A percentile compares a stretch with the other conserved stretches of the same genome.
phyloP scores from a whole-genome alignment of 257 asterid genomes.

The Orobanche coerulescens region DNA sequence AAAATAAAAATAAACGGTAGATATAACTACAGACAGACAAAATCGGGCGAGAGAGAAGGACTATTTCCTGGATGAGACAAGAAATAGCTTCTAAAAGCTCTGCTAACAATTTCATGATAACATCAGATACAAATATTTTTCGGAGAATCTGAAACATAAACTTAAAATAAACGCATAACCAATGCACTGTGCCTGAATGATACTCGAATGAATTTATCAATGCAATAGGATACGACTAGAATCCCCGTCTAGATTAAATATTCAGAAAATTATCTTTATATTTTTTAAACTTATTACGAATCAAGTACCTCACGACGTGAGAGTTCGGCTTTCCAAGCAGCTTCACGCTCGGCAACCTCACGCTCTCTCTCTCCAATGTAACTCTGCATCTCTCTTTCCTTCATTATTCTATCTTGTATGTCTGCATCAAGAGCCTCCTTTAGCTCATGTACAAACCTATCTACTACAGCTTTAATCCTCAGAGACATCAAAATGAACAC shows the following conservation, averaged over 20 bases:
- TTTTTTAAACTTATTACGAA: not conserved
- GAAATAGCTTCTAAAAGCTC: not conserved
- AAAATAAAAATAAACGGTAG: not conserved
- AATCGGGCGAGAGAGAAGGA: not conserved
- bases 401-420: constrained; percentile 91
- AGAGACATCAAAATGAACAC: constrained; percentile 55
- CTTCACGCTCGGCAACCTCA: constrained; percentile 98
- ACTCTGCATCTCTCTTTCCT: constrained; percentile 99
- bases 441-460: constrained; percentile 89
- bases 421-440: constrained; percentile 96
- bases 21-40: not conserved
- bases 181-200: no score
- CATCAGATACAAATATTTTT: not conserved
- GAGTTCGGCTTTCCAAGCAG: constrained; percentile 99
- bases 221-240: not conserved
- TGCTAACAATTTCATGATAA: not conserved
- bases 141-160: not conserved
- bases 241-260: not conserved
- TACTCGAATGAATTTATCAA: not conserved
- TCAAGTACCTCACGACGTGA: constrained; percentile 89
- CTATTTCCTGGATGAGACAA: not conserved
- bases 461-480: constrained; percentile 90
- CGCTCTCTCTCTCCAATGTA: constrained; percentile 95
- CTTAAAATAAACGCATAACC: not conserved
- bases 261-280: not conserved